Base-by-base conservation (phyloP, 768 basidiomycete species). In the Pholiota microspora region DNA sequence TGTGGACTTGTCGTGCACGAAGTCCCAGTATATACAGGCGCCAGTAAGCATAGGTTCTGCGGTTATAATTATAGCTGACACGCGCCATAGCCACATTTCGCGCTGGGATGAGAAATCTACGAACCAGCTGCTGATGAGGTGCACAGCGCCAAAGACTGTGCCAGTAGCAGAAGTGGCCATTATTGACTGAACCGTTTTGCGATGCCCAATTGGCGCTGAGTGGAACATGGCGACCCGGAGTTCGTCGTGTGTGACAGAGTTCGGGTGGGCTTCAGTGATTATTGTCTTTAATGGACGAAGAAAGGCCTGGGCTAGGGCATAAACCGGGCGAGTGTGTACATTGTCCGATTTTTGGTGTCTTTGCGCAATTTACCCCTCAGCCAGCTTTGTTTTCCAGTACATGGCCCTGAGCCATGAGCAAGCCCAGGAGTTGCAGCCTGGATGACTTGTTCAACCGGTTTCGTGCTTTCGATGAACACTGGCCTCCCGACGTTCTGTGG, bases 401-500 rank as follows among this genome's bases (percentile, higher is more conserved):
- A 2, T 12, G 34, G n/a, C 13, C 15, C 9, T 5, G 29, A 34
- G 2, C 18, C 18, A 8, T 49, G 4, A 0, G 16, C 25, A 12
- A 2, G n/a, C 1, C 12, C 24, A 2, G 48, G 16, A 3, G 8
- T n/a, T 16, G 16, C 34, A 13, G 10, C 5, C 2, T 23, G 10
- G 16, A 49, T 21, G 15, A 2, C 2, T 10, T 7, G 10, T n/a
- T n/a, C 5, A 9, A 23, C 34, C n/a, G 23, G 36, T 25, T 42
- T 49, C n/a, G n/a, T n/a, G 25, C 8, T 18, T 15, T 32, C 31
- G 13, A 49, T 9, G 23, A 23, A 34, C 13, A 49, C 34, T 4
- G 48, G 31, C 5, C 55, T n/a, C 7, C 57, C 58, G 0, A 75
- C 68, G 51, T 71, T 67, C 9, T 69, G 62, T 0, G 74, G 76